These are phyloP conservation scores for Trypanosoma lewisi DNA, from an alignment of 208 protist species.

Conservation along the genomic window DNA sequence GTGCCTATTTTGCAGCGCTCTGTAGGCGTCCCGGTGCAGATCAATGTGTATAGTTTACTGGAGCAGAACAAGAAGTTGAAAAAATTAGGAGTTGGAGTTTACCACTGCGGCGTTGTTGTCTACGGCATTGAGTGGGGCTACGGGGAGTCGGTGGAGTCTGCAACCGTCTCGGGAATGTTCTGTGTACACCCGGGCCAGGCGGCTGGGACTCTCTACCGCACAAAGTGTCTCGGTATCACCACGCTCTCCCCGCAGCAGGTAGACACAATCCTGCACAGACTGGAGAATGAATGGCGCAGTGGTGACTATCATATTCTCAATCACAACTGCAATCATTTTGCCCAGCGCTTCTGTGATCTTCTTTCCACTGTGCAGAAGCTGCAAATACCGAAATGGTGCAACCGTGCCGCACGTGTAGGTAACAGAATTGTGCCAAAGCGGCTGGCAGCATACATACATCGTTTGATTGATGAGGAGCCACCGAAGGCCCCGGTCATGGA, in stretches of 20 bases:
- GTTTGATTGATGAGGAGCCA: slow-evolving; percentile 68
- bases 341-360: slow-evolving; percentile 71
- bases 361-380: slow-evolving; percentile 78
- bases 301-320: slow-evolving; percentile 87
- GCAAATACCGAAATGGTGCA: slow-evolving; percentile 82
- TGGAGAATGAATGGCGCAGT: slow-evolving; percentile 88
- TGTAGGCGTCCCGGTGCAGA: slow-evolving; percentile 43
- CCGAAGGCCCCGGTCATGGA: slow-evolving; percentile 41
- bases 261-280: slow-evolving; percentile 78
- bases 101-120: slow-evolving; percentile 86
- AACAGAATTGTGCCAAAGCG: slow-evolving; percentile 63
- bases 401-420: slow-evolving; percentile 74
- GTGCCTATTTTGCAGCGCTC: slow-evolving; percentile 25
- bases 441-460: slow-evolving; percentile 76
- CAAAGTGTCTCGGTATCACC: slow-evolving; percentile 70
- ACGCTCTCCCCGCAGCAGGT: slow-evolving; percentile 79
- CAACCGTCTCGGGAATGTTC: slow-evolving; percentile 73
- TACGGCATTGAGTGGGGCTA: slow-evolving; percentile 92
- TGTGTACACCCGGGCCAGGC: slow-evolving; percentile 72
- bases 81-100: slow-evolving; percentile 84
- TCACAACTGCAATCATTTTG: slow-evolving; percentile 93
- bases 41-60: slow-evolving; percentile 87
- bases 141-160: slow-evolving; percentile 71
- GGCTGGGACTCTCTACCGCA: slow-evolving; percentile 60
- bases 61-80: slow-evolving; percentile 59